A percentile compares a stretch with the other conserved stretches of the same genome.
Conservation (phyloP, 805 yeast species). For the Naumovozyma dairenensis region DNA sequence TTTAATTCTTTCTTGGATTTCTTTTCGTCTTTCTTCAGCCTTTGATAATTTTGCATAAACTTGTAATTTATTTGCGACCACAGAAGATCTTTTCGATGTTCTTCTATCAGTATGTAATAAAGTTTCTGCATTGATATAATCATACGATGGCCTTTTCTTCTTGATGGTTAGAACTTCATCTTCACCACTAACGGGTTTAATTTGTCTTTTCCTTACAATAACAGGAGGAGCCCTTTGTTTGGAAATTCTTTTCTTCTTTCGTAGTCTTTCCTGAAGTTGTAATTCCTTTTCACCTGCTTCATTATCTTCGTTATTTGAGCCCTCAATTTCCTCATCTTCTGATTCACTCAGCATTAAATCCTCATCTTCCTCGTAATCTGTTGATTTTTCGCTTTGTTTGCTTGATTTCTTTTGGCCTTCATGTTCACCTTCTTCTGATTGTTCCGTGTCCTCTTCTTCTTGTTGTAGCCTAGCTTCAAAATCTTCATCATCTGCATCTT, state of each 20-base stretch:
- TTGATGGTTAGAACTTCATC: constrained; percentile 11
- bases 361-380: constrained; percentile 20
- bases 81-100: constrained; percentile 67
- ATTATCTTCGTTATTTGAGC: constrained; percentile 41
- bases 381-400: constrained; percentile 20
- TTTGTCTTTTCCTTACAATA: constrained; percentile 22
- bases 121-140: constrained; percentile 39
- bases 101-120: constrained; percentile 48
- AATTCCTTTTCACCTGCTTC: constrained; percentile 64
- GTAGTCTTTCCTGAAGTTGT: constrained; percentile 32
- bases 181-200: constrained; percentile 1
- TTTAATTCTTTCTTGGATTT: constrained; percentile 32
- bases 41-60: constrained; percentile 61
- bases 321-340: constrained; percentile 33
- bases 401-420: constrained; percentile 14
- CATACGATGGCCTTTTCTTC: constrained; percentile 17
- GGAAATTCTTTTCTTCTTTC: constrained; percentile 14
- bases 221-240: constrained; percentile 22
- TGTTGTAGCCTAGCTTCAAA: constrained; percentile 27
- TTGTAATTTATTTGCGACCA: constrained; percentile 67
- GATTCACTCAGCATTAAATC: constrained; percentile 26
- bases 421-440: constrained; percentile 13
- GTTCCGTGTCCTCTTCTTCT: constrained; percentile 27
- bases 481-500: constrained; percentile 46
- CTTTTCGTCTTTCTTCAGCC: constrained; percentile 50